Evolutionary conservation across 257 asterid genomes (phyloP), one percentile per base, ranked within the genome.

Genomic region (Anisodus tanguticus): DNA sequence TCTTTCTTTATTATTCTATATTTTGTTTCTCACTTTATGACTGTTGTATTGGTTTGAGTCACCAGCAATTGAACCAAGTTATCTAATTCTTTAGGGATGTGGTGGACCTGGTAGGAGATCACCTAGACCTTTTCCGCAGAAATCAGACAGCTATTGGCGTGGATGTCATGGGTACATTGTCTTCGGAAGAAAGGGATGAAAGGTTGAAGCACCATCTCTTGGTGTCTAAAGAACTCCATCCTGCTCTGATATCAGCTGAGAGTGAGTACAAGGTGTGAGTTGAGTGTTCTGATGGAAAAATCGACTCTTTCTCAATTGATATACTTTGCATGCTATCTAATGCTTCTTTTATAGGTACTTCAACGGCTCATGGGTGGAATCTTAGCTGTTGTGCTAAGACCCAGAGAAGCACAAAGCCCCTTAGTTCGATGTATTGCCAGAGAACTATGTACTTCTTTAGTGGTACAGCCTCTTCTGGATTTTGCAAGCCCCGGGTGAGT

Each of bases 231-330:
- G 97, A 97, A 89, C 98, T 97, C 86, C 99, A 97, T 89, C 99
- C 99, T 82, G 99, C 99, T 82, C 88, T 97, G 93, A 89, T 94
- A 87, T 94, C 99, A 86, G 82, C 98, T 71, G 99, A 97, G 91
- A 87, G 97, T 94, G 99, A 97, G 98, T 95, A 97, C 97, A 97
- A 97, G 99, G 99, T 97, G 96, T 91, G 92, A 72, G 89, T 88
- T 87, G 92, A 87, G 95, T 86, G 91, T 85, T 91, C 92, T 92
- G 59, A 80, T 88, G 85, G 87, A 90, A 84, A 87, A 35, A 71
- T 76, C 68, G 51, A 82, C 88, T 76, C 83, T 87, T 83, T 51
- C 39, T 80, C 79, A 9, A 31, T 49, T 84, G 78, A 71, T 70
- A 59, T 84, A 11, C 60, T 76, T 78, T 82, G 86, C 82, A 10